phyloP scores from a whole-genome alignment of 2,329 filamentous ascomycete genomes.

The Diaporthe velutina region DNA sequence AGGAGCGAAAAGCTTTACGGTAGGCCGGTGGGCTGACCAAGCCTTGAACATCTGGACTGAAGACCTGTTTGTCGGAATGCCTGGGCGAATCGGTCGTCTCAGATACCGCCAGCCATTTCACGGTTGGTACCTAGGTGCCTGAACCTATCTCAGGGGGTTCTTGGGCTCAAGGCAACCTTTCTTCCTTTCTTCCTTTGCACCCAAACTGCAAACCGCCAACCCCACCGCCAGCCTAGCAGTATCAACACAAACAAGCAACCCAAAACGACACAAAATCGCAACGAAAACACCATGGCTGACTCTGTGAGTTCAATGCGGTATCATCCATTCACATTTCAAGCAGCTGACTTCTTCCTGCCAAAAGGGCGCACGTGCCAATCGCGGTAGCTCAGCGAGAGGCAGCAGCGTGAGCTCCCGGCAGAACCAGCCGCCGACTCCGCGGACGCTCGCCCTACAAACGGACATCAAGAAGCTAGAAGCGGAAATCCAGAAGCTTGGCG shows the following conservation, averaged over 20 bases:
- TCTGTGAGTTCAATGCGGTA: not conserved
- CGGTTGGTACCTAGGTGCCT: not conserved
- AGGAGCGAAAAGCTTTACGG: too few relatives aligned
- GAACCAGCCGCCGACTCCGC: too few relatives aligned
- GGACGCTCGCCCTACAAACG: too few relatives aligned
- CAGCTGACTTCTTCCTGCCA: too few relatives aligned
- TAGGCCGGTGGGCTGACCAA: not conserved
- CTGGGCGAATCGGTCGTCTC: not conserved
- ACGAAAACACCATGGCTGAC: not conserved
- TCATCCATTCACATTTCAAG: too few relatives aligned
- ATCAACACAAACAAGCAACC: not conserved
- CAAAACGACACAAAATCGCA: not conserved
- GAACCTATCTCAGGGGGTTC: not conserved
- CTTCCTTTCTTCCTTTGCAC: not conserved
- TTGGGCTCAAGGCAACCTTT: not conserved
- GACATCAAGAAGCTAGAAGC: too few relatives aligned
- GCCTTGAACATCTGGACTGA: not conserved
- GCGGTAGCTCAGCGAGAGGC: too few relatives aligned
- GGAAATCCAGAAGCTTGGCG: too few relatives aligned
- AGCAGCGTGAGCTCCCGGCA: too few relatives aligned
- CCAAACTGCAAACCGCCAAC: not conserved
- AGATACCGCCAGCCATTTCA: not conserved
- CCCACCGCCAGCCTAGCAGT: not conserved
- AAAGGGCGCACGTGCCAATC: too few relatives aligned
- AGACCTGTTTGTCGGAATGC: not conserved